Conservation (phyloP, 2,329 filamentous ascomycete species). For the Trichoderma asperellum region DNA sequence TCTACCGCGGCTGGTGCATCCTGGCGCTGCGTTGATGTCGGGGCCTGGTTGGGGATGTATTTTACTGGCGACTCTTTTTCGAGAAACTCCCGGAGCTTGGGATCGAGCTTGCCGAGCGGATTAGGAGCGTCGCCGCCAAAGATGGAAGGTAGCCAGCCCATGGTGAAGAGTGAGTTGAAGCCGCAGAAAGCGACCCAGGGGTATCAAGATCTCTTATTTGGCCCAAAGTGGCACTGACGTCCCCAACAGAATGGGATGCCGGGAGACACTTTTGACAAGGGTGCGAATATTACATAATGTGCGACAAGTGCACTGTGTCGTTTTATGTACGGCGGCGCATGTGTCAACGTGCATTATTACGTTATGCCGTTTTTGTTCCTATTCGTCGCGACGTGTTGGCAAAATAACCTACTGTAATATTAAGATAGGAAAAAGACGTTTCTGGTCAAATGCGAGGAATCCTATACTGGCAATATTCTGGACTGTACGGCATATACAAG, state of each 20-base stretch:
- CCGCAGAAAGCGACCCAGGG: slow-evolving; percentile 7
- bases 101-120: slow-evolving; percentile 76
- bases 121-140: slow-evolving; percentile 52
- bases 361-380: not conserved
- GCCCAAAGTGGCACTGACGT: slow-evolving; percentile 18
- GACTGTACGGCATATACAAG: not conserved
- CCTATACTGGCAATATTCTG: not conserved
- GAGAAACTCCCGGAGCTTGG: slow-evolving; percentile 81
- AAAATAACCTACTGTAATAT: not conserved
- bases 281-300: slow-evolving; percentile 28
- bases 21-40: slow-evolving; percentile 29
- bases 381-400: not conserved
- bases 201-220: slow-evolving; percentile 13
- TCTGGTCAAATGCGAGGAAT: no score
- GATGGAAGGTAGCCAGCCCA: slow-evolving; percentile 63
- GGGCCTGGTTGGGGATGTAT: slow-evolving; percentile 50
- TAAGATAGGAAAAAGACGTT: no score
- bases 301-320: slow-evolving; percentile 4
- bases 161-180: slow-evolving; percentile 37
- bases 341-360: slow-evolving; percentile 23
- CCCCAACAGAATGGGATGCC: slow-evolving; percentile 28
- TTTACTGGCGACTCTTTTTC: slow-evolving; percentile 79
- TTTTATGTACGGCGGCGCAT: slow-evolving; percentile 9
- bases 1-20: slow-evolving; percentile 31
- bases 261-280: slow-evolving; percentile 25